These are phyloP conservation scores for Pseudovirgaria hyperparasitica DNA, from an alignment of 2,329 filamentous ascomycete species.

Conservation along the genomic window DNA sequence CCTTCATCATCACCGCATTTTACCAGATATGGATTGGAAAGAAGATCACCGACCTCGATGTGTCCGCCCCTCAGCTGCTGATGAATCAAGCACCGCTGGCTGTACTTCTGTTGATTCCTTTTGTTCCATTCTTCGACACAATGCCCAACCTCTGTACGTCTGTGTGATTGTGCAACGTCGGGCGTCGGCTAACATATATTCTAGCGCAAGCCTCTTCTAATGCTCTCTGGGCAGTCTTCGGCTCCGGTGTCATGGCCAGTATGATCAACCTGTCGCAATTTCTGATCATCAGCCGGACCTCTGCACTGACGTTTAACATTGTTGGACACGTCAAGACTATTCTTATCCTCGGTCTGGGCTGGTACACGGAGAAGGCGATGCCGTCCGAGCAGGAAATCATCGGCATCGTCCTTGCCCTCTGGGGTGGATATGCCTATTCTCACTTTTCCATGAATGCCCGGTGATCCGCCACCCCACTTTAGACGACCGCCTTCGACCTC, in stretches of 20 bases:
- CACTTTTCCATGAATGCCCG: conserved; percentile 26
- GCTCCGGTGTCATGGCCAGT: conserved; percentile 31
- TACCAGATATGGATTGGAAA: conserved; percentile 38
- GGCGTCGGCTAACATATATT: neutral
- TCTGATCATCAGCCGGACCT: conserved; percentile 27
- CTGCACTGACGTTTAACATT: conserved; percentile 27
- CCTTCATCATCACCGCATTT: conserved; percentile 32
- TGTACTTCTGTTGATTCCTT: conserved; percentile 29
- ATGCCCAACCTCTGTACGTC: conserved; percentile 19
- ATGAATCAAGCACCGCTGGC: conserved; percentile 35
- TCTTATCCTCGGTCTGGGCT: conserved; percentile 32
- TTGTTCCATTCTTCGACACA: conserved; percentile 32
- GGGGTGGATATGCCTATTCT: conserved; percentile 33
- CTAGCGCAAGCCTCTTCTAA: conserved; percentile 21
- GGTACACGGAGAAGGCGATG: conserved; percentile 31
- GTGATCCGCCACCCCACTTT: too few species aligned
- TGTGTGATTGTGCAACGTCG: neutral
- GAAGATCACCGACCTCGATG: conserved; percentile 34
- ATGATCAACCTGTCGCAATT: conserved; percentile 30
- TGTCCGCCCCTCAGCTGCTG: conserved; percentile 31
- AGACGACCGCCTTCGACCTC: too few species aligned
- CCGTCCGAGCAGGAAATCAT: conserved; percentile 26
- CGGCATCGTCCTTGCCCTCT: conserved; percentile 32
- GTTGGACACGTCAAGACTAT: conserved; percentile 33
- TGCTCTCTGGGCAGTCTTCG: conserved; percentile 26